Conservation (phyloP, 768 basidiomycete genomes). For the Clavaria fumosa region DNA sequence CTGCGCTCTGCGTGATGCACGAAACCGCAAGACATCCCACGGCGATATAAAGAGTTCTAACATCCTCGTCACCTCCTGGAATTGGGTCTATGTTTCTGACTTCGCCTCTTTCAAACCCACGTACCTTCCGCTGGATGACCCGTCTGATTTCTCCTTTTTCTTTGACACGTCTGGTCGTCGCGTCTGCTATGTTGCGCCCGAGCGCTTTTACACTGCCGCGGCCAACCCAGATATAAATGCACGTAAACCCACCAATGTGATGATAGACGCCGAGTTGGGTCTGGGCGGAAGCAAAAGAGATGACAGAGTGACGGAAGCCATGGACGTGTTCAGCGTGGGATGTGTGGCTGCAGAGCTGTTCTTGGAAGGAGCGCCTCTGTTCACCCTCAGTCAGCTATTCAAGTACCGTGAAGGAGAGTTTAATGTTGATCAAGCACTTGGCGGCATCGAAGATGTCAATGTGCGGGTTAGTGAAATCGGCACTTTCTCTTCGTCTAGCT, state of each 20-base stretch:
- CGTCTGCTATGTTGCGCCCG: conserved; percentile 93
- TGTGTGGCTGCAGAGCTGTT: conserved; percentile 95
- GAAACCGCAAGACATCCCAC: conserved; percentile 80
- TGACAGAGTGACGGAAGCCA: conserved; percentile 78
- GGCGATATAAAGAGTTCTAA: conserved; percentile 98
- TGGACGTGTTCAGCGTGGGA: conserved; percentile 94
- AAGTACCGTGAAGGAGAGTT: conserved; percentile 84
- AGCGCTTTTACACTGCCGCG: conserved; percentile 75
- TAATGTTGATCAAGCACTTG: conserved; percentile 54
- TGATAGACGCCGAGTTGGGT: conserved; percentile 38
- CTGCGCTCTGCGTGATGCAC: conserved; percentile 67
- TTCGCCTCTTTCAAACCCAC: conserved; percentile 95
- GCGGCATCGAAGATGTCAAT: conserved; percentile 62
- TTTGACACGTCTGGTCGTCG: conserved; percentile 90
- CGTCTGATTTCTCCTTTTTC: conserved; percentile 94
- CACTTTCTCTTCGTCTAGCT: conserved; percentile 9
- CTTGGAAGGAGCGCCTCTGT: conserved; percentile 83
- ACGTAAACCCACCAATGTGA: conserved; percentile 40
- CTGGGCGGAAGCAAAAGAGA: conserved; percentile 68
- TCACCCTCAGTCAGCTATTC: conserved; percentile 89
- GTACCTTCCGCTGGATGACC: conserved; percentile 88
- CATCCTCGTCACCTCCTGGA: conserved; percentile 90
- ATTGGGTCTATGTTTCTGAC: conserved; percentile 90
- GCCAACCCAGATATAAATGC: conserved; percentile 54
- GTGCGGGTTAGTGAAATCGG: conserved; percentile 70